Evolutionary conservation across 257 asterid genomes (phyloP).

Genomic region (Haberlea rhodopensis): DNA sequence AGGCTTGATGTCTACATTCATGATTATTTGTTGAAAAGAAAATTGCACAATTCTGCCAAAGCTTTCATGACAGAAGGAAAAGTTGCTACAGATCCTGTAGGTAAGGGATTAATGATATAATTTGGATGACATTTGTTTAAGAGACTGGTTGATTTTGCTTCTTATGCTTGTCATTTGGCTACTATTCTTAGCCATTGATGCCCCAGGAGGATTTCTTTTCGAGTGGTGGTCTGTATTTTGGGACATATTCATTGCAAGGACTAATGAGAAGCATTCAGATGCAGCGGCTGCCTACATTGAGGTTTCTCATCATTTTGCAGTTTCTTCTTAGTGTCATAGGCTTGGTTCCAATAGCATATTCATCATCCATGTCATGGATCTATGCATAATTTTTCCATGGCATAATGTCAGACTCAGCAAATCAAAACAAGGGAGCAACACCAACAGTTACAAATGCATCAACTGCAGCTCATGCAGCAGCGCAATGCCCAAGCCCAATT

Average conservation of each 20-base stretch:
- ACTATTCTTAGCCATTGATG: conserved; percentile 79
- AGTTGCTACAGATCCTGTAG: conserved; percentile 98
- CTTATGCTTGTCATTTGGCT: conserved; percentile 1
- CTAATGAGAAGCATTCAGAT: conserved; percentile 97
- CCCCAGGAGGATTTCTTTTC: conserved; percentile 98
- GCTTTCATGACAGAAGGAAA: conserved; percentile 98
- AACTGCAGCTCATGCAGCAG: conserved; percentile 92
- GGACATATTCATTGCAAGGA: conserved; percentile 98
- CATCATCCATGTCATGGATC: conserved; percentile 10
- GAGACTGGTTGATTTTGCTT: no score
- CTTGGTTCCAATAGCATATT: conserved; percentile 9
- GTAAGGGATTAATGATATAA: conserved; percentile 38
- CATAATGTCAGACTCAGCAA: conserved; percentile 74
- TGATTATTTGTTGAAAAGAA: conserved; percentile 86
- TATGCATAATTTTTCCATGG: conserved; percentile 6
- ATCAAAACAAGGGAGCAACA: conserved; percentile 94
- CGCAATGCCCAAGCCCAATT: conserved; percentile 84
- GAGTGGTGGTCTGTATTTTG: conserved; percentile 99
- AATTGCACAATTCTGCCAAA: conserved; percentile 87
- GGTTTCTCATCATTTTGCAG: conserved; percentile 46
- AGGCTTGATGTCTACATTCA: conserved; percentile 99
- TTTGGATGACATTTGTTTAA: not conserved
- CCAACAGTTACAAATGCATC: conserved; percentile 92
- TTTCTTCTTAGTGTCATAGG: conserved; percentile 12
- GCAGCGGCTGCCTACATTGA: conserved; percentile 98